Evolutionary conservation across 305 asterid genomes (phyloP).

Genomic region (Fraxinus baroniana): DNA sequence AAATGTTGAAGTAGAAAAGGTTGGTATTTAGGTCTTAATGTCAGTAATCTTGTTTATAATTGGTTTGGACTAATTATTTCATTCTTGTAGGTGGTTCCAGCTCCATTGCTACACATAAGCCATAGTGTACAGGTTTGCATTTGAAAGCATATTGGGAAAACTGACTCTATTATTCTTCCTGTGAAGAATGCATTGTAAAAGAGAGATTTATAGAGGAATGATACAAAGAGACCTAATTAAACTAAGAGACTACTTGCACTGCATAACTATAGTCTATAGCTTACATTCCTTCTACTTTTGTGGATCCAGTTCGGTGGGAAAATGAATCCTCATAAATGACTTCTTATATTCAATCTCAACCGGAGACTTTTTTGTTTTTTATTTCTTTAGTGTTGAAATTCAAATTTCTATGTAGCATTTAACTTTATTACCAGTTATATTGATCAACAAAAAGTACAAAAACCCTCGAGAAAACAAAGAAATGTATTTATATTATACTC

Average conservation of each 20-base stretch:
- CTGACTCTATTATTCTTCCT: conserved; percentile 27
- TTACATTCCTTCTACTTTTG: not conserved
- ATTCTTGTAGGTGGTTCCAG: conserved; percentile 50
- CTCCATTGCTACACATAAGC: conserved; percentile 49
- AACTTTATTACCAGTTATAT: not conserved
- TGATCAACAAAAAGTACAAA: not conserved
- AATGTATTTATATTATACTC: not conserved
- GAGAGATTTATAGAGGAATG: not conserved
- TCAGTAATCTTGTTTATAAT: conserved; percentile 20
- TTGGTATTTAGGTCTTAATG: conserved; percentile 30
- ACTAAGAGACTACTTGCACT: not conserved
- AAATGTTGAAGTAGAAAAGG: conserved; percentile 78
- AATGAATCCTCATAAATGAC: not conserved
- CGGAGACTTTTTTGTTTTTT: not conserved
- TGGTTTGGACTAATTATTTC: conserved; percentile 24
- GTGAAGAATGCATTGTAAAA: not conserved
- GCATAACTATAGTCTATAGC: not conserved
- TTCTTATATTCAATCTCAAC: not conserved
- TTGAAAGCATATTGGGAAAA: conserved; percentile 78
- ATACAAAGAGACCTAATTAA: not conserved
- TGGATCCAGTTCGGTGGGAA: not conserved
- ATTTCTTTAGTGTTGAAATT: not conserved
- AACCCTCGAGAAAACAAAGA: not conserved
- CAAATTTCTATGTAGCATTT: not conserved
- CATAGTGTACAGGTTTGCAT: conserved; percentile 49